Percentiles rank a stretch among this genome's conserved stretches.
Conservation (phyloP, 2,329 filamentous ascomycete genomes). For the Ophiostoma quercus region DNA sequence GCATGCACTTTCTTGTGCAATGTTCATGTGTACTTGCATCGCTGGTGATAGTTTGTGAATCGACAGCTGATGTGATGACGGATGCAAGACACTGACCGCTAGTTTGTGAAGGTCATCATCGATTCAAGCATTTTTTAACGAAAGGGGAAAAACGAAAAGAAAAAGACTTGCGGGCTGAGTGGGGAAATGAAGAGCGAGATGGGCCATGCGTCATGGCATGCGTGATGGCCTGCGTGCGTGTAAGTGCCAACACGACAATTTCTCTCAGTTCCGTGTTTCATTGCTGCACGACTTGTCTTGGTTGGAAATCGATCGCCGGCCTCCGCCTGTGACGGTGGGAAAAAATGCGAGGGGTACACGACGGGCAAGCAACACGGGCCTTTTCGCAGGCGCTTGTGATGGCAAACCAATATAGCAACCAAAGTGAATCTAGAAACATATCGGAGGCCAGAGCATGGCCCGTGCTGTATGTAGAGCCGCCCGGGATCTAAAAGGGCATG, state of each 20-base stretch:
- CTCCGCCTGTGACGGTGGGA: constrained; percentile 2
- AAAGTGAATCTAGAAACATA: background rate
- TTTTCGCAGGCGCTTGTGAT: background rate
- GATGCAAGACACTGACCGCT: constrained; percentile 22
- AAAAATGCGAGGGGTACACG: background rate
- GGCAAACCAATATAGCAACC: background rate
- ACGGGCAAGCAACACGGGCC: background rate
- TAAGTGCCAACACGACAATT: constrained; percentile 9
- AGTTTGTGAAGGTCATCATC: constrained; percentile 17
- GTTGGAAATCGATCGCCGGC: constrained; percentile 6
- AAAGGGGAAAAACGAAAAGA: background rate
- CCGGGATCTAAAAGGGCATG: background rate
- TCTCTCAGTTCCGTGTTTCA: constrained; percentile 11
- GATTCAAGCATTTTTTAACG: background rate
- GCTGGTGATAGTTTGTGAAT: background rate
- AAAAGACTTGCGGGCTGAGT: constrained; percentile 4
- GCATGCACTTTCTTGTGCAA: background rate
- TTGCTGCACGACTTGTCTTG: constrained; percentile 17
- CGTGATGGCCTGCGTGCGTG: constrained; percentile 20
- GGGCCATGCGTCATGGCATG: constrained; percentile 15
- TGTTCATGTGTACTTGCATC: constrained; percentile 5
- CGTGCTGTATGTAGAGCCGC: background rate
- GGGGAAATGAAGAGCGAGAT: background rate
- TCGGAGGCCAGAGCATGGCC: background rate
- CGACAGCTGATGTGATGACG: background rate